Base-by-base conservation (phyloP, 306 rosid genomes). In the Vicia sativa region DNA sequence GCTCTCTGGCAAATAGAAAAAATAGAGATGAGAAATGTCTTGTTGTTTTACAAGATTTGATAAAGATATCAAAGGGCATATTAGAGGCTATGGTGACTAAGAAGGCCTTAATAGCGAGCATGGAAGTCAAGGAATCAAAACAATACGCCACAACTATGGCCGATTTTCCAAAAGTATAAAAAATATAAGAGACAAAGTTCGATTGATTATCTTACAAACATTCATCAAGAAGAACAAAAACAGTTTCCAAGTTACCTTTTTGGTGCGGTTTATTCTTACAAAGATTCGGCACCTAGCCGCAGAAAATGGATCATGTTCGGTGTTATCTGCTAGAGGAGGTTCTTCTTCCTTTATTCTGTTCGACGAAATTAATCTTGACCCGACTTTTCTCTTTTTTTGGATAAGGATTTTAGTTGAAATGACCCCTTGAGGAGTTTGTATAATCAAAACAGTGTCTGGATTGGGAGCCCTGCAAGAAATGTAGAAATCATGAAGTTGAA, bases 401-500 rank as follows among this genome's bases (percentile, higher is more conserved):
- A 80, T 73, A 78, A 83, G 97, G 81, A 78, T 88, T 87, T 88
- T 88, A 15, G 88, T 81, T 16, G 96, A 86, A 80, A 86, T 81
- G 44, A 88, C 87, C 46, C 89, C 96, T 41, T 62, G 66, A 50
- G 96, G 91, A 68, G 89, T 86, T 78, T 88, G 96, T 78, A 91
- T 73, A 41, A 87, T 89, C 77, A 91, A 80, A 67, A 82, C 93
- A 8, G 88, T 87, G 74, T 91, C 96, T 31, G 93, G 97, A 85
- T 89, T 91, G 67, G 97, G 96, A 74, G 97, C 89, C 87, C 97
- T 91, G 81, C 78, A 80, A 54, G 43, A 45, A 62, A 71, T 62
- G 60, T 29, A 72, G 78, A 84, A 71, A 69, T n/a, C 53, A 60
- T 70, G 2, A 73, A 50, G 74, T 43, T 62, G 38, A 58, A 65